Percentiles rank a stretch among this genome's conserved stretches.
Evolutionary conservation across 2,329 filamentous ascomycete species (phyloP).

Genomic region (Colletotrichum incanum): DNA sequence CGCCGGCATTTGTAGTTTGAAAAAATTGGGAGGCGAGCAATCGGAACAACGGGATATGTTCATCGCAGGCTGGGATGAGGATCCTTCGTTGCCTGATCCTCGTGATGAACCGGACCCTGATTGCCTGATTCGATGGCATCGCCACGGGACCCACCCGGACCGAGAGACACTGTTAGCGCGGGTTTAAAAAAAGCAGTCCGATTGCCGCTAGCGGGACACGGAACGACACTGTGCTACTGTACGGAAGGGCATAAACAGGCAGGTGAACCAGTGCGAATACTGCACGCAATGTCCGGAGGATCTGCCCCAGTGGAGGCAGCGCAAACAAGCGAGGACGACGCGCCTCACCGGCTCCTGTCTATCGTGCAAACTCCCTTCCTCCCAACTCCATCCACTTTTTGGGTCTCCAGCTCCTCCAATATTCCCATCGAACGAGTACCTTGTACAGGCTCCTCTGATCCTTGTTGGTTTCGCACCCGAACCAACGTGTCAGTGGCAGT

Average conservation of each 20-base stretch:
- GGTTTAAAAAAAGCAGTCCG: conserved; percentile 38
- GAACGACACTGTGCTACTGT: conserved; percentile 2
- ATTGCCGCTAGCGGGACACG: conserved; percentile 16
- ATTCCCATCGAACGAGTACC: conserved; percentile 30
- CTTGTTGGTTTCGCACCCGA: conserved; percentile 15
- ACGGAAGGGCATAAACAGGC: fast-evolving
- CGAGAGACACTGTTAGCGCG: conserved; percentile 25
- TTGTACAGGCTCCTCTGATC: not conserved
- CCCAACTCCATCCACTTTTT: conserved; percentile 9
- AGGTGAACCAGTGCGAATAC: not conserved
- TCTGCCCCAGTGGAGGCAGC: conserved; percentile 31
- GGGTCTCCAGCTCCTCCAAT: conserved; percentile 34
- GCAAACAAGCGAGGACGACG: conserved; percentile 29
- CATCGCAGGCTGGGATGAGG: conserved; percentile 17
- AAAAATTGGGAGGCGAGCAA: not conserved
- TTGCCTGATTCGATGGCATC: conserved; percentile 34
- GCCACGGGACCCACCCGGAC: conserved; percentile 31
- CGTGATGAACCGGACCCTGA: not conserved
- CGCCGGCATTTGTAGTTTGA: not conserved
- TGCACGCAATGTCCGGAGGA: conserved; percentile 7
- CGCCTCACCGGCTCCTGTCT: conserved; percentile 16
- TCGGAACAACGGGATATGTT: not conserved
- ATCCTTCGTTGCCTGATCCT: conserved; percentile 9
- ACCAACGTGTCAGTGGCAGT: conserved; percentile 21
- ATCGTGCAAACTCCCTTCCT: conserved; percentile 15